phyloP scores from a whole-genome alignment of 2,329 filamentous ascomycete genomes.

The Ascochyta lentis region DNA sequence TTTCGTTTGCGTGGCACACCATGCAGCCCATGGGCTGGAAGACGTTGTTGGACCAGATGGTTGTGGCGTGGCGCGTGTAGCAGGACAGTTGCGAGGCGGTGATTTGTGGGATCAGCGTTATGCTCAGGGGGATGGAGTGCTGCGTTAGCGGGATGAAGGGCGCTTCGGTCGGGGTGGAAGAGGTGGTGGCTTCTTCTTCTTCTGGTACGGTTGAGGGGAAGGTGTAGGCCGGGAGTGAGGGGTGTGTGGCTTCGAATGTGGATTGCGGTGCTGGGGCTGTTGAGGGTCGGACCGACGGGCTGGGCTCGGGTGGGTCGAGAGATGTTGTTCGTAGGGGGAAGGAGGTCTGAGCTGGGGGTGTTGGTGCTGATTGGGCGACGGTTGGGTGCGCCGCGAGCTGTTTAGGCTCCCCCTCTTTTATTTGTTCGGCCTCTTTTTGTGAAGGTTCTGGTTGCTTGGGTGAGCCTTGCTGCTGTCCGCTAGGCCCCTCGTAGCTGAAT shows the following conservation, averaged over 20 bases:
- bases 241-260: not conserved
- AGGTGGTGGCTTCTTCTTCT: not conserved
- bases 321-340: conserved; percentile 16
- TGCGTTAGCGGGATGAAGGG: conserved; percentile 34
- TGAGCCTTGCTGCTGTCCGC: conserved; percentile 9
- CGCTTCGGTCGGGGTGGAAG: not conserved
- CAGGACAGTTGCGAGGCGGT: conserved; percentile 39
- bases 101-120: conserved; percentile 36
- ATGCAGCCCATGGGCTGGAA: conserved; percentile 47
- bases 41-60: conserved; percentile 39
- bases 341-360: conserved; percentile 7
- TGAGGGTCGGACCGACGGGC: conserved; percentile 11
- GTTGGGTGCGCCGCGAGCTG: not conserved
- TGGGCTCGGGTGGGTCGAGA: conserved; percentile 18
- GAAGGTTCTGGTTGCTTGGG: conserved; percentile 1
- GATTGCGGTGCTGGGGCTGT: conserved; percentile 14
- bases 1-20: conserved; percentile 38
- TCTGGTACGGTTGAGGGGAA: not conserved
- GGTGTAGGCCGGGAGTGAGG: not conserved
- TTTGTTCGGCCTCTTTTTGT: not conserved
- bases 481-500: conserved; percentile 36
- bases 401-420: not conserved
- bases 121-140: conserved; percentile 19
- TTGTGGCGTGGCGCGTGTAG: conserved; percentile 40
- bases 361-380: not conserved